phyloP scores from a whole-genome alignment of 345 rosid genomes.

The Clarkia xantiana region DNA sequence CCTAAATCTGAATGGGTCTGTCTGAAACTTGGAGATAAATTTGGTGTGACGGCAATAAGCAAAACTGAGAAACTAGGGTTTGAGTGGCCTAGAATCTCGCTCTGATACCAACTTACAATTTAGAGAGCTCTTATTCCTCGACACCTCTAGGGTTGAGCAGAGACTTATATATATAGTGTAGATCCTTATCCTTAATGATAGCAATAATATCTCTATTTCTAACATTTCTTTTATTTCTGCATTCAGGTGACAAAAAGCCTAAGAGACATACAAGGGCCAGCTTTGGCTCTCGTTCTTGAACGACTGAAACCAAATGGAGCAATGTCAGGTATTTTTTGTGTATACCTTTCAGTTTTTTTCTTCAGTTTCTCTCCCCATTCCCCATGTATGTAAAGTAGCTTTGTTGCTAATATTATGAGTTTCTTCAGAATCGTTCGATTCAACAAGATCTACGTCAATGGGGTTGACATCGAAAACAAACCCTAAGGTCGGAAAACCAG shows the following conservation, averaged over 20 bases:
- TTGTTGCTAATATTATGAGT: constrained; percentile 12
- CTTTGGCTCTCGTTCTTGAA: constrained; percentile 68
- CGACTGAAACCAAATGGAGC: constrained; percentile 47
- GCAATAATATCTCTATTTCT: too few species aligned
- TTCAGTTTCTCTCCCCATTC: background rate
- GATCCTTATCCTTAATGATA: too few species aligned
- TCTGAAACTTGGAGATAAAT: too few species aligned
- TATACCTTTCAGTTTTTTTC: constrained; percentile 1
- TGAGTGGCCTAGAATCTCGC: too few species aligned
- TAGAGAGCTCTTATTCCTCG: too few species aligned
- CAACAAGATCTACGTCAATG: constrained; percentile 31
- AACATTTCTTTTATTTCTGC: background rate
- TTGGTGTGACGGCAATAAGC: too few species aligned
- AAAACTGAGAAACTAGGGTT: too few species aligned
- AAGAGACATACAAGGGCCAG: constrained; percentile 84
- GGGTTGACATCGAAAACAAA: constrained; percentile 42
- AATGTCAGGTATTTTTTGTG: constrained; percentile 45
- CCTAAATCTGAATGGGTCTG: too few species aligned
- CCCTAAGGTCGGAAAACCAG: constrained; percentile 44
- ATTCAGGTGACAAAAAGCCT: constrained; percentile 68
- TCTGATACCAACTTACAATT: too few species aligned
- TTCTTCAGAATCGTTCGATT: constrained; percentile 40
- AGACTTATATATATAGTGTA: too few species aligned
- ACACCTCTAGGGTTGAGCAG: too few species aligned
- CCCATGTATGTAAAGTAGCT: background rate